phyloP scores from a whole-genome alignment of 2,329 filamentous ascomycete species.

The Aspergillus flavus region DNA sequence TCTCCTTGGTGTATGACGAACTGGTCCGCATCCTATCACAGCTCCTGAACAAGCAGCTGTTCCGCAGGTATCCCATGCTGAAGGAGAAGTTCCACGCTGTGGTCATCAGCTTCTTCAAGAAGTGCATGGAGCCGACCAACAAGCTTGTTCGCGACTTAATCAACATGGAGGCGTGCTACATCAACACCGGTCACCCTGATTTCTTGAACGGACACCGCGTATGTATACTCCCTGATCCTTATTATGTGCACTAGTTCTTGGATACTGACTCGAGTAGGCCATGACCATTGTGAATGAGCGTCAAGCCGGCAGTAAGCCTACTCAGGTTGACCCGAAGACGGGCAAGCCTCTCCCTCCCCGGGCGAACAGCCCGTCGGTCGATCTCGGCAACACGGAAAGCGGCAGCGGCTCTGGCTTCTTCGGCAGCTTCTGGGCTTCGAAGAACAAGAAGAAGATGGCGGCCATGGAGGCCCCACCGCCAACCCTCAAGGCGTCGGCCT shows the following conservation, averaged over 20 bases:
- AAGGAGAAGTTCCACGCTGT: constrained; percentile 97
- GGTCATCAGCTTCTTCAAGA: constrained; percentile 95
- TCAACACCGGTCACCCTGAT: constrained; percentile 98
- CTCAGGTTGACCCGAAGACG: constrained; percentile 97
- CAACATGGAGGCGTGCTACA: constrained; percentile 92
- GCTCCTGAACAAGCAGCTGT: constrained; percentile 83
- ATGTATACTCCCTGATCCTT: constrained; percentile 36
- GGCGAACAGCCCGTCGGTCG: constrained; percentile 74
- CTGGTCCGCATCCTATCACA: constrained; percentile 92
- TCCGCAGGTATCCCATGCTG: constrained; percentile 86
- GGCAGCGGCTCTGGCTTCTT: constrained; percentile 81
- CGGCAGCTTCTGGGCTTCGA: constrained; percentile 96
- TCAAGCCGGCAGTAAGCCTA: constrained; percentile 77
- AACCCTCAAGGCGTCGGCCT: constrained; percentile 90
- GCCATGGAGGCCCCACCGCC: constrained; percentile 96
- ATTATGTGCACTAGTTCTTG: not conserved
- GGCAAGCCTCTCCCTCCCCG: constrained; percentile 88
- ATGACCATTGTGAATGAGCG: constrained; percentile 98
- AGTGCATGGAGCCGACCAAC: constrained; percentile 96
- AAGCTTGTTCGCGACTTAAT: constrained; percentile 94
- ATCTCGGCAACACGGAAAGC: constrained; percentile 50
- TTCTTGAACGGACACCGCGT: constrained; percentile 93
- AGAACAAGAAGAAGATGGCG: constrained; percentile 99
- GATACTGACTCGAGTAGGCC: constrained; percentile 55
- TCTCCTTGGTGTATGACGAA: constrained; percentile 95